Percentiles rank a stretch among this genome's conserved stretches.
Evolutionary conservation across 2,329 filamentous ascomycete species (phyloP).

Genomic region (Septoria linicola): DNA sequence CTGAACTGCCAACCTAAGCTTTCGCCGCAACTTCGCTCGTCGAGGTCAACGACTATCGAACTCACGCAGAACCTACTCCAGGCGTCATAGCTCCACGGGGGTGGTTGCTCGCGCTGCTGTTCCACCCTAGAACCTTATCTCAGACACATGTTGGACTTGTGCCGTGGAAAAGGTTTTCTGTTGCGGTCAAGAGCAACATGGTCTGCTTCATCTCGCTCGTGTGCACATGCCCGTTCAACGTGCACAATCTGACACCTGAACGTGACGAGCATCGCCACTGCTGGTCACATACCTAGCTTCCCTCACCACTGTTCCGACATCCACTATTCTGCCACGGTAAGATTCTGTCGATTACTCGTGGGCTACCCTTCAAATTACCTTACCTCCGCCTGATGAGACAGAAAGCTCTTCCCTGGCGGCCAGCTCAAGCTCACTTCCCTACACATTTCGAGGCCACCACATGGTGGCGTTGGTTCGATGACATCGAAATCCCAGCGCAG

Average conservation of each 20-base stretch:
- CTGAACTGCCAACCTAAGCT: conserved; percentile 8
- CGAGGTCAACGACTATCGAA: conserved; percentile 5
- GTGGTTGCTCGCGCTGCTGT: not conserved
- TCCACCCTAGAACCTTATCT: conserved; percentile 3
- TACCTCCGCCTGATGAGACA: no score
- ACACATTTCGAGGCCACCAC: no score
- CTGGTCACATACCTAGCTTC: not conserved
- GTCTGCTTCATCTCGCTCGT: conserved; percentile 1
- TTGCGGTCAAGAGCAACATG: not conserved
- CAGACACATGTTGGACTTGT: conserved; percentile 9
- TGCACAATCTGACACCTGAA: not conserved
- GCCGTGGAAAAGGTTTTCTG: conserved; percentile 5
- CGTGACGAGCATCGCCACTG: no score
- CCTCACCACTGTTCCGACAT: not conserved
- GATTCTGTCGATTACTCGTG: not conserved
- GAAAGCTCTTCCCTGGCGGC: no score
- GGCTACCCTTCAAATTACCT: conserved; percentile 2
- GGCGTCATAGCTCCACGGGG: conserved; percentile 10
- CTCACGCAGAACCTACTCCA: conserved; percentile 10
- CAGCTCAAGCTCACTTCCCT: no score
- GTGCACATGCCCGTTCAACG: no score
- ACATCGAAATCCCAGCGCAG: no score
- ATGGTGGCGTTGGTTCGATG: no score
- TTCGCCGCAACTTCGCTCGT: conserved; percentile 13
- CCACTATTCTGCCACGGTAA: conserved; percentile 1